Percentiles rank a stretch among this genome's conserved stretches.
phyloP scores from a whole-genome alignment of 345 rosid species.

The Jatropha curcas region DNA sequence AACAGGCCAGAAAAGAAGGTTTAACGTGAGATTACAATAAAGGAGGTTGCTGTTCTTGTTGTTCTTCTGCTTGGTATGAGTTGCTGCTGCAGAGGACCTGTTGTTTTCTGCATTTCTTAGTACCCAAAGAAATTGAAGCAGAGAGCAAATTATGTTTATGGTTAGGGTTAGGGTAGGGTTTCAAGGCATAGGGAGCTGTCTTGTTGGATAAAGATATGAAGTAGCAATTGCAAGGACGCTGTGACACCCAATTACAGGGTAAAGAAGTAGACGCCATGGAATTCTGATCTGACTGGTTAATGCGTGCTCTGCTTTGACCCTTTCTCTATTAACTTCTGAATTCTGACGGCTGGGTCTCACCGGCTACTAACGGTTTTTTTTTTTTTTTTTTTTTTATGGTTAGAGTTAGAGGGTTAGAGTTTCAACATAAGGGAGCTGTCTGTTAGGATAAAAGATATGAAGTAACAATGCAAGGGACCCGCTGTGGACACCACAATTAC shows the following conservation, averaged over 20 bases:
- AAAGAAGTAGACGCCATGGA: constrained; percentile 59
- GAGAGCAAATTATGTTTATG: background rate
- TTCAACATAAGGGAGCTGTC: too few relatives aligned
- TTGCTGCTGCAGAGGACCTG: constrained; percentile 23
- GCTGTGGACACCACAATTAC: too few relatives aligned
- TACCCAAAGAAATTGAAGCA: constrained; percentile 20
- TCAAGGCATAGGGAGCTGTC: constrained; percentile 6
- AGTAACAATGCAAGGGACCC: too few relatives aligned
- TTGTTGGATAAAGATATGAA: constrained; percentile 29
- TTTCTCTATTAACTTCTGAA: background rate
- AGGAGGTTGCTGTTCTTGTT: background rate
- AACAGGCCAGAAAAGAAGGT: too few relatives aligned
- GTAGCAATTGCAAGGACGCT: constrained; percentile 17
- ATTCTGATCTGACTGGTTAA: constrained; percentile 4
- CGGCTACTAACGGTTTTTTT: background rate
- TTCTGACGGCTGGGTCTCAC: background rate
- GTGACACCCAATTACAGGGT: constrained; percentile 32
- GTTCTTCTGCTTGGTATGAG: constrained; percentile 6
- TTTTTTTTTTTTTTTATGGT: too few relatives aligned
- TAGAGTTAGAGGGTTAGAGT: too few relatives aligned
- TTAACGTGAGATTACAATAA: background rate
- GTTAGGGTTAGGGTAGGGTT: background rate
- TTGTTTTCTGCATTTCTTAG: constrained; percentile 20
- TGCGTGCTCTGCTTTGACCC: too few relatives aligned
- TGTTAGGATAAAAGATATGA: too few relatives aligned